phyloP scores from a whole-genome alignment of 1,284 basidiomycete genomes.

The Ceratobasidium sp. region DNA sequence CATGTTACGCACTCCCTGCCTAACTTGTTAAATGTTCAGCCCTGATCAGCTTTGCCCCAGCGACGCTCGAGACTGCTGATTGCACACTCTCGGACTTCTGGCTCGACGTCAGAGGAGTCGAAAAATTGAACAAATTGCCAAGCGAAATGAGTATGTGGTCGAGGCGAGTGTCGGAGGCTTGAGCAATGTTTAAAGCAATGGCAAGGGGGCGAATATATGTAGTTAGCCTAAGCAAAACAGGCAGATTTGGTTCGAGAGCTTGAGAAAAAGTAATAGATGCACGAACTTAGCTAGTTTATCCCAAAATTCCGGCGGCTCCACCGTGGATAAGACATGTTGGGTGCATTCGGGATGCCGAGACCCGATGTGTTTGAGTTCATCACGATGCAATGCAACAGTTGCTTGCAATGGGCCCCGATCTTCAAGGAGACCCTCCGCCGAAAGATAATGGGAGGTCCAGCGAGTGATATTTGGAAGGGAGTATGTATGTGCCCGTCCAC shows the following conservation, averaged over 20 bases:
- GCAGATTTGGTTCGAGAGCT: too few species aligned
- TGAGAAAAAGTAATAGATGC: too few species aligned
- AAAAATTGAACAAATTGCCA: conserved; percentile 53
- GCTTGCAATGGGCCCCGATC: neutral
- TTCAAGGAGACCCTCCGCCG: neutral
- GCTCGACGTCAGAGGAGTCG: too few species aligned
- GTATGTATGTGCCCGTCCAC: neutral
- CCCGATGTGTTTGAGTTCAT: neutral
- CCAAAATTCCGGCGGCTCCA: neutral
- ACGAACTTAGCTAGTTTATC: neutral
- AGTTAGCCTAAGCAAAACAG: conserved; percentile 51
- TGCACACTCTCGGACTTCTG: too few species aligned
- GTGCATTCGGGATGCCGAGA: neutral
- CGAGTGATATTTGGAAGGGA: conserved; percentile 4
- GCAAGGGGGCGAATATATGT: conserved; percentile 59
- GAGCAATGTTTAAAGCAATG: conserved; percentile 59
- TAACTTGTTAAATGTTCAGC: too few species aligned
- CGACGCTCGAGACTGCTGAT: too few species aligned
- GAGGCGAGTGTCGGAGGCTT: conserved; percentile 56
- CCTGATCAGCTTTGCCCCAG: too few species aligned
- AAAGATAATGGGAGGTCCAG: conserved; percentile 16
- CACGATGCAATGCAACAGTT: neutral
- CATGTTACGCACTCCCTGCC: too few species aligned
- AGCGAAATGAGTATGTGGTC: conserved; percentile 59
- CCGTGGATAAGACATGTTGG: neutral